Evolutionary conservation across 169 alveolate species (phyloP), one percentile per base, ranked within the genome.

Genomic region (Plasmodium malariae): DNA sequence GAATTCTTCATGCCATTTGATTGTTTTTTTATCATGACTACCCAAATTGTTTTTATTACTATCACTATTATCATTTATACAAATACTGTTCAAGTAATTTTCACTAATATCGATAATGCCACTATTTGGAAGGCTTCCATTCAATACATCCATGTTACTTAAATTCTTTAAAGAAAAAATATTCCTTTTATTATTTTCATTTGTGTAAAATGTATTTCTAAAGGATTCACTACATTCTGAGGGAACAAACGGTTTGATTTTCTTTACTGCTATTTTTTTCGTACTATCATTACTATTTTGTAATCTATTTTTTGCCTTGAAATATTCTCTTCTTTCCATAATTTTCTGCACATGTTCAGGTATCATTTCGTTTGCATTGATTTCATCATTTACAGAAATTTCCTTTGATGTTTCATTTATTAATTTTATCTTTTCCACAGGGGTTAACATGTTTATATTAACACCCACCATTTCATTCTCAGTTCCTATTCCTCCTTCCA

Each of bases 301-400:
- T 54, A 30, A n/a, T 34, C 51, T 67, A 32, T 54, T 83, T 83
- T 49, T 54, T 51, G 62, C 37, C 24, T 65, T 68, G 68, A 83
- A 83, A 83, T 83, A 65, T 83, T 83, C 91, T 78, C 89, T 78
- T 67, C 91, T 83, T 69, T 83, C 54, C 70, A 83, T 68, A 34
- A 83, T 83, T 83, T 69, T 83, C 32, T 83, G 70, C 11, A 68
- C 91, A 68, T 65, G 85, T 17, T 83, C 91, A 54, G 91, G 91
- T 54, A 83, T 83, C 37, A 21, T 60, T 43, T 69, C 91, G 4
- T 40, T 59, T 34, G 19, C 1, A 60, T 83, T 71, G 1, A 34
- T 9, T 51, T 83, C 91, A 34, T 83, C 91, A 78, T 63, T 55
- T 4, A 30, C 48, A 1, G 78, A 32, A 63, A 78, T 45, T 43